Conservation (phyloP, 352 stramenopile genomes). For the Hyaloperonospora brassicae region DNA sequence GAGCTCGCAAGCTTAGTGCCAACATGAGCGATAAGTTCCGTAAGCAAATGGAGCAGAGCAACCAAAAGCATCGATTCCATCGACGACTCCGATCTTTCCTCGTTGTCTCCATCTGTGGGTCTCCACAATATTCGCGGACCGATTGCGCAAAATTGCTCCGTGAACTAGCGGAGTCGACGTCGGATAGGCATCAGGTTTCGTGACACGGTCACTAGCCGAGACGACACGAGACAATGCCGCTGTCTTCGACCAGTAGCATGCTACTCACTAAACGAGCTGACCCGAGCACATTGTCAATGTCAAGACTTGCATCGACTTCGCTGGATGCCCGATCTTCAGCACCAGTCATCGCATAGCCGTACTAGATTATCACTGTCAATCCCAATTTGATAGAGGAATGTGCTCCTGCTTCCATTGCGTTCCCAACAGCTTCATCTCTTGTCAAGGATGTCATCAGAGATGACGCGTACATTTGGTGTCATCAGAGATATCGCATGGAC, state of each 20-base stretch:
- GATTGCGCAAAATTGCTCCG: slow-evolving; percentile 41
- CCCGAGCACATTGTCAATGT: slow-evolving; percentile 1
- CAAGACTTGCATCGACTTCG: neutral
- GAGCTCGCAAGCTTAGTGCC: slow-evolving; percentile 10
- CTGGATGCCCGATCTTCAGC: neutral
- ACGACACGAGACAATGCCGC: slow-evolving; percentile 38
- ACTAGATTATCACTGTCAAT: no score
- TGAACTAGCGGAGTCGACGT: slow-evolving; percentile 56
- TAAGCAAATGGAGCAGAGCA: slow-evolving; percentile 20
- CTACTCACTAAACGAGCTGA: neutral
- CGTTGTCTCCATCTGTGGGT: slow-evolving; percentile 4
- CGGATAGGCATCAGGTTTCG: slow-evolving; percentile 26
- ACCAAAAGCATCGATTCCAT: slow-evolving; percentile 37
- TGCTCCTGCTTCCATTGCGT: no score
- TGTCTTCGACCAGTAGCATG: slow-evolving; percentile 1
- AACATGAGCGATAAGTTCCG: neutral
- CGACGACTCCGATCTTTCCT: slow-evolving; percentile 1
- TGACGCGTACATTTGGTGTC: slow-evolving; percentile 13
- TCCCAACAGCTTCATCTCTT: no score
- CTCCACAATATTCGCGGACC: slow-evolving; percentile 17
- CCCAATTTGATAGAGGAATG: no score
- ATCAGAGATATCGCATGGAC: slow-evolving; percentile 2
- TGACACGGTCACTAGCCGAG: slow-evolving; percentile 41
- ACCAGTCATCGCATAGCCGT: no score
- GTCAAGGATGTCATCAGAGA: no score